These are phyloP conservation scores for Sporobolomyces roseus DNA, from an alignment of 768 basidiomycete genomes.

Conservation along the genomic window DNA sequence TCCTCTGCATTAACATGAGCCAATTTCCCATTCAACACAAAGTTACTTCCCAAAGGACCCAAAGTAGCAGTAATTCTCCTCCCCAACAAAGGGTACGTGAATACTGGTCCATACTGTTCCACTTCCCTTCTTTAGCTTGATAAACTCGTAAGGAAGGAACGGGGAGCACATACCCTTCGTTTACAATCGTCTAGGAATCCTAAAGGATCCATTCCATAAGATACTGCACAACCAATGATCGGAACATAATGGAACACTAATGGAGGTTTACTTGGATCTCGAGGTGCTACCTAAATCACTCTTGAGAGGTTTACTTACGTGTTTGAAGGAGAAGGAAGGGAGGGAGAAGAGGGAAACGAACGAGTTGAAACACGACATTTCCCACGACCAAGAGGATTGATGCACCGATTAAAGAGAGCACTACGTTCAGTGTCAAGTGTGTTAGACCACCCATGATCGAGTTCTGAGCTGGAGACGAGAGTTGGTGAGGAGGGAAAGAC, in stretches of 20 bases:
- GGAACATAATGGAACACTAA: conserved; percentile 91
- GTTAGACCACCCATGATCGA: not conserved
- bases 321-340: not conserved
- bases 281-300: conserved; percentile 20
- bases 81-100: conserved; percentile 83
- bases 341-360: conserved; percentile 2
- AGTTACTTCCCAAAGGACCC: conserved; percentile 87
- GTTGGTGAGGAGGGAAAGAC: no score
- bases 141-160: not conserved
- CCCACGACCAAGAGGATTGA: conserved; percentile 11
- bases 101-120: conserved; percentile 85
- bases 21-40: conserved; percentile 88
- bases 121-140: not conserved
- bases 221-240: conserved; percentile 77
- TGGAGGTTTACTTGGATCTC: conserved; percentile 58
- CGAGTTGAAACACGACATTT: conserved; percentile 38
- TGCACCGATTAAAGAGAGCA: not conserved
- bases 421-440: conserved; percentile 1
- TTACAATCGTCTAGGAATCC: conserved; percentile 57
- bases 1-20: conserved; percentile 90
- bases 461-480: not conserved
- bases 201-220: conserved; percentile 89
- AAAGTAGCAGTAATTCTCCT: conserved; percentile 85
- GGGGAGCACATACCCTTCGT: conserved; percentile 59
- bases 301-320: not conserved